Conservation (phyloP, 2,329 filamentous ascomycete genomes). For the Neofusicoccum sp. region DNA sequence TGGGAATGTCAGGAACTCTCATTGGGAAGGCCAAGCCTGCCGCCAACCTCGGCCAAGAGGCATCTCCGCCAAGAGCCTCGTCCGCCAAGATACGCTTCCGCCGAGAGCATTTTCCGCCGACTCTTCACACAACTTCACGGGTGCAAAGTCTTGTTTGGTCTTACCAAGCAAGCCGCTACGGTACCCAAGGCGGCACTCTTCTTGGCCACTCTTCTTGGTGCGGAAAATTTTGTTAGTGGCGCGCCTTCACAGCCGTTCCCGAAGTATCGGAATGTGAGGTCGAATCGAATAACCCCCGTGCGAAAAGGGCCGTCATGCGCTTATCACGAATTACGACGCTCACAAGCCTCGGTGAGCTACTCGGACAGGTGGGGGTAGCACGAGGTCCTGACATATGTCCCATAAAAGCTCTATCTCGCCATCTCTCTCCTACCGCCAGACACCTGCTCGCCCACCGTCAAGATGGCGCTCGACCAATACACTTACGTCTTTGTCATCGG, state of each 20-base stretch:
- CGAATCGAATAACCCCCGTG: not conserved
- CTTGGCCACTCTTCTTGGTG: not conserved
- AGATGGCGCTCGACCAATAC: constrained; percentile 61
- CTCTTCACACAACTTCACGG: not conserved
- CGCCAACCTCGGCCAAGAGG: not conserved
- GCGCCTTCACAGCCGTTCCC: not conserved
- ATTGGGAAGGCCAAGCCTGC: not conserved
- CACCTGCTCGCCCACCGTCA: constrained; percentile 29
- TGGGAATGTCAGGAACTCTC: too few species aligned
- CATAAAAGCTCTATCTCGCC: not conserved
- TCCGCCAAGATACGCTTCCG: not conserved
- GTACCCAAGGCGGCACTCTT: not conserved
- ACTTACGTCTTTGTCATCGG: constrained; percentile 73
- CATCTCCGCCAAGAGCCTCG: not conserved
- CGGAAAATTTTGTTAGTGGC: not conserved
- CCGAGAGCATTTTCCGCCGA: not conserved
- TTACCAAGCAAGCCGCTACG: not conserved
- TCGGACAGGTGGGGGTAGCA: not conserved
- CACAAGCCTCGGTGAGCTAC: not conserved
- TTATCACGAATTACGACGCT: not conserved
- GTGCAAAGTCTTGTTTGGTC: not conserved
- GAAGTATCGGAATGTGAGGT: not conserved
- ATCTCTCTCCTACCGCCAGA: not conserved
- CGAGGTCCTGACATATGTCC: not conserved
- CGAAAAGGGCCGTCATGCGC: not conserved